Percentiles rank a stretch among this genome's conserved stretches.
phyloP scores from a whole-genome alignment of 495 filamentous ascomycete species.

The Talaromyces stipitatus region DNA sequence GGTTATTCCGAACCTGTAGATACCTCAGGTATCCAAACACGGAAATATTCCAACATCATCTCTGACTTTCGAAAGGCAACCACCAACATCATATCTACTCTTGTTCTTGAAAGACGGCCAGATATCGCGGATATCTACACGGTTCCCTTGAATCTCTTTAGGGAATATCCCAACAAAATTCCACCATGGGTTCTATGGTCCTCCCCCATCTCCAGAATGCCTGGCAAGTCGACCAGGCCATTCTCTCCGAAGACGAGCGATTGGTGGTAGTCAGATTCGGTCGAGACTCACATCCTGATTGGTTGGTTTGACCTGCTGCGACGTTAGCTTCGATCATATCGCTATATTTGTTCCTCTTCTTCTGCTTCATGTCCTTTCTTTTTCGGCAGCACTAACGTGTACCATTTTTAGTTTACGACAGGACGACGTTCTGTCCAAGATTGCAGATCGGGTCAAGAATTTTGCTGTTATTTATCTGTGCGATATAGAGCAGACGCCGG shows the following conservation, averaged over 20 bases:
- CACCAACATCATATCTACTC: not conserved
- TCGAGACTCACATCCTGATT: slow-evolving; percentile 65
- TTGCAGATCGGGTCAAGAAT: slow-evolving; percentile 39
- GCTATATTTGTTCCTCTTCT: too few relatives aligned
- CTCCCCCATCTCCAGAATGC: slow-evolving; percentile 87
- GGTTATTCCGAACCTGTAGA: not conserved
- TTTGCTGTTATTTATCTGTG: slow-evolving; percentile 90
- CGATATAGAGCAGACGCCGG: slow-evolving; percentile 90
- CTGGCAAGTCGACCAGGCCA: slow-evolving; percentile 95
- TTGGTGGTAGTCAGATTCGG: slow-evolving; percentile 95
- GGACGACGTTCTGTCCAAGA: slow-evolving; percentile 86
- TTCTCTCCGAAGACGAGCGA: slow-evolving; percentile 86
- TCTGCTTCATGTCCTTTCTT: not conserved
- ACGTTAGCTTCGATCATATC: not conserved
- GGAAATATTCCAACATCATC: not conserved
- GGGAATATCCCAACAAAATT: too few relatives aligned
- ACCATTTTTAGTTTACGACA: slow-evolving; percentile 67
- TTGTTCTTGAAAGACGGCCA: not conserved
- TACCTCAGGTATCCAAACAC: slow-evolving; percentile 1
- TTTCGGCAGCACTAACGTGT: slow-evolving; percentile 2
- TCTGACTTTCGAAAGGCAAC: not conserved
- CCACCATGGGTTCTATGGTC: slow-evolving; percentile 79
- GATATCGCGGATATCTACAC: too few relatives aligned
- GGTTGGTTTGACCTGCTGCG: slow-evolving; percentile 13
- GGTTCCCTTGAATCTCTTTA: too few relatives aligned